Conservation (phyloP, 805 yeast genomes). For the Suhomyces prunicola region DNA sequence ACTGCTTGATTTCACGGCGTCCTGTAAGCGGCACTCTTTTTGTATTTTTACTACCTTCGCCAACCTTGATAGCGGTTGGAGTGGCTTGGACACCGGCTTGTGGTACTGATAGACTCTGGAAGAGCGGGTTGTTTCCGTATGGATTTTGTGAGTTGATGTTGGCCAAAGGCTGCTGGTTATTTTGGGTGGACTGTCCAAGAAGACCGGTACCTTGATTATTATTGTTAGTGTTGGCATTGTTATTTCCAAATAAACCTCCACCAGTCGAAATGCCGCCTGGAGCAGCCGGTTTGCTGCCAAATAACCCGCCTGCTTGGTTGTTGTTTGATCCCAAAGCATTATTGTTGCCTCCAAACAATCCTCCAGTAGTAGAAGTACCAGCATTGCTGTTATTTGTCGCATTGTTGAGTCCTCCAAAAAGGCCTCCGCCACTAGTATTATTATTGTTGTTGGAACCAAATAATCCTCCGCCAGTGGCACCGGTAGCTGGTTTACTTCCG, state of each 20-base stretch:
- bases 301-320: slow-evolving; percentile 22
- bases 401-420: slow-evolving; percentile 13
- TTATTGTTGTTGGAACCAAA: slow-evolving; percentile 15
- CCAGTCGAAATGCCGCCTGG: slow-evolving; percentile 2
- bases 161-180: slow-evolving; percentile 22
- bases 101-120: slow-evolving; percentile 40
- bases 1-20: slow-evolving; percentile 63
- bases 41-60: slow-evolving; percentile 28
- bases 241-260: slow-evolving; percentile 5
- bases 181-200: slow-evolving; percentile 15
- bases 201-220: slow-evolving; percentile 13
- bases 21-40: slow-evolving; percentile 56
- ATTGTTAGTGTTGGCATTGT: slow-evolving; percentile 1
- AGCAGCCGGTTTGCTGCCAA: slow-evolving; percentile 23
- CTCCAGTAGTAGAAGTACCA: slow-evolving; percentile 11
- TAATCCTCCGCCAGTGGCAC: slow-evolving; percentile 21
- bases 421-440: slow-evolving; percentile 13
- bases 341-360: slow-evolving; percentile 14
- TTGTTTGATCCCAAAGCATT: slow-evolving; percentile 3
- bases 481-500: slow-evolving; percentile 19
- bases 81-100: slow-evolving; percentile 35
- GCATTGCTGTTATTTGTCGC: background rate
- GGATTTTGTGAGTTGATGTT: slow-evolving; percentile 51
- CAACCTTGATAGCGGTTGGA: slow-evolving; percentile 23
- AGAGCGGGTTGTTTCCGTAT: slow-evolving; percentile 75